phyloP scores from a whole-genome alignment of 257 asterid genomes.

The Misopates orontium region DNA sequence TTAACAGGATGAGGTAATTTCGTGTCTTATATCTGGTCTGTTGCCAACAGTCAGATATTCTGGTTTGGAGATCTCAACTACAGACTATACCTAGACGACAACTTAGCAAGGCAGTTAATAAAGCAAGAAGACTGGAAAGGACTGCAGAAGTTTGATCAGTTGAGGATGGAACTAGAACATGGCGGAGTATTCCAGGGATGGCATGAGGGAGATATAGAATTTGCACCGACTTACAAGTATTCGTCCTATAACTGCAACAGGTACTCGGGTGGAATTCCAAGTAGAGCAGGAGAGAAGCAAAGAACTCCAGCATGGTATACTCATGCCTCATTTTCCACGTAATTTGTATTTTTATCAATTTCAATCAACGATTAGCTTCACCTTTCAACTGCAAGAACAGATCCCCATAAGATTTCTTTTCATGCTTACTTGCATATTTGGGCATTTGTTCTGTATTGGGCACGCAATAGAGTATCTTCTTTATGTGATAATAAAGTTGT shows the following conservation, averaged over 20 bases:
- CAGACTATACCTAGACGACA: conserved; percentile 80
- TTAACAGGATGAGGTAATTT: conserved; percentile 6
- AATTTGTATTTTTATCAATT: neutral
- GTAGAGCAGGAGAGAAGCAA: conserved; percentile 81
- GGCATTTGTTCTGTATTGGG: neutral
- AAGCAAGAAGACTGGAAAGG: conserved; percentile 70
- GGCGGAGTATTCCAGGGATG: conserved; percentile 94
- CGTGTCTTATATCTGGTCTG: conserved; percentile 27
- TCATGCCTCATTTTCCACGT: conserved; percentile 21
- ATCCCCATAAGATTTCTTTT: neutral
- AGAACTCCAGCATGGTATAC: conserved; percentile 96
- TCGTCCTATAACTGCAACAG: conserved; percentile 69
- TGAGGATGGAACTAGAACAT: conserved; percentile 64
- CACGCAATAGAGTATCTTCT: conserved; percentile 17
- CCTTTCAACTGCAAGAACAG: neutral
- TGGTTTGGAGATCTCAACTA: conserved; percentile 99
- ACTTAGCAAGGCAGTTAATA: conserved; percentile 71
- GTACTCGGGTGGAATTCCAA: conserved; percentile 80
- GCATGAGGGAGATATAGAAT: conserved; percentile 85
- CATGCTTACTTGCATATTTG: neutral
- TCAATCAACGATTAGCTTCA: conserved; percentile 2
- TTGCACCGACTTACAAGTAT: conserved; percentile 91
- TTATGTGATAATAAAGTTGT: conserved; percentile 18
- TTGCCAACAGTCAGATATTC: conserved; percentile 77
- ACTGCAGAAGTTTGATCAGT: conserved; percentile 75